A percentile compares a stretch with the other conserved stretches of the same genome.
phyloP scores from a whole-genome alignment of 371 early-diverging fungal genomes.

The Mucor piriformis region DNA sequence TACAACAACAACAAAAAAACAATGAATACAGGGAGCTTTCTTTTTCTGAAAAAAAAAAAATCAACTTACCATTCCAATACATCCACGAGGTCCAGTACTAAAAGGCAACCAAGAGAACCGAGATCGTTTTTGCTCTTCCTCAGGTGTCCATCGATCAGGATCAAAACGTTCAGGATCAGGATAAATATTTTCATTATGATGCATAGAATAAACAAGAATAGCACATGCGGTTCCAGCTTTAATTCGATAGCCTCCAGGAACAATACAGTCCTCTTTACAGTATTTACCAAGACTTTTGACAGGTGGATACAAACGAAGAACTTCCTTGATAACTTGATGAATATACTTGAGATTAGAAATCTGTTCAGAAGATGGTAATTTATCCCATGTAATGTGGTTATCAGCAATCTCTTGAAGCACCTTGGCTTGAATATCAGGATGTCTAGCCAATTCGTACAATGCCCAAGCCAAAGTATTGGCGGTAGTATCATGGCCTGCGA shows the following conservation, averaged over 20 bases:
- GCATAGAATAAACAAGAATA: conserved; percentile 38
- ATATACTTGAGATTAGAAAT: conserved; percentile 44
- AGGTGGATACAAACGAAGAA: conserved; percentile 55
- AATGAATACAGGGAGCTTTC: not conserved
- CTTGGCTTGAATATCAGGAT: conserved; percentile 44
- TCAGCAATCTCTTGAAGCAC: conserved; percentile 55
- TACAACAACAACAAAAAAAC: not conserved
- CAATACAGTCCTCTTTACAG: conserved; percentile 50
- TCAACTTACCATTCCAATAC: conserved; percentile 43
- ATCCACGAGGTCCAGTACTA: conserved; percentile 45
- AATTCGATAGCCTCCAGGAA: conserved; percentile 50
- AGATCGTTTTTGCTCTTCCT: conserved; percentile 53
- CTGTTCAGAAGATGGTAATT: conserved; percentile 46
- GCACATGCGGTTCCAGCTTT: conserved; percentile 14
- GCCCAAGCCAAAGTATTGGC: conserved; percentile 53
- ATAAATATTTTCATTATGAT: conserved; percentile 46
- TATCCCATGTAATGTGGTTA: conserved; percentile 38
- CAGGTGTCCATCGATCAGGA: conserved; percentile 60
- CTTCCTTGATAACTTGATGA: conserved; percentile 52
- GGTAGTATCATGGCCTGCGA: conserved; percentile 59
- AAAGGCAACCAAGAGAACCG: conserved; percentile 60
- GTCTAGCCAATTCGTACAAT: conserved; percentile 38
- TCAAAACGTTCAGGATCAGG: conserved; percentile 48
- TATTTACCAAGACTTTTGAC: conserved; percentile 42
- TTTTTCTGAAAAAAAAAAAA: too few species aligned